These are phyloP conservation scores for Senna siamea DNA, from an alignment of 306 rosid genomes.

Conservation along the genomic window DNA sequence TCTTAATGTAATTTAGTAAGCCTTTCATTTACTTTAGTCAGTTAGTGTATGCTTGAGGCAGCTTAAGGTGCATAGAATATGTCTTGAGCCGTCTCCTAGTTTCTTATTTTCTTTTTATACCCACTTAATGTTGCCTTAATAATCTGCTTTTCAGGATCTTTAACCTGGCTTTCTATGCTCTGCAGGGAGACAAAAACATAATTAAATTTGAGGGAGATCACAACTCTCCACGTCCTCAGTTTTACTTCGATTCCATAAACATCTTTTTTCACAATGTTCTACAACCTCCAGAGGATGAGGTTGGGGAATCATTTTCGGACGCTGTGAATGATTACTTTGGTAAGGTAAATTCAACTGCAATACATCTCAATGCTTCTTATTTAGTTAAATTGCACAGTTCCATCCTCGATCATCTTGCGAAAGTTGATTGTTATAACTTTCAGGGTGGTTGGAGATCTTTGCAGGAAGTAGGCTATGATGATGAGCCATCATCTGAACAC, in stretches of 20 bases:
- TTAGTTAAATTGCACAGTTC: constrained; percentile 33
- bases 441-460: constrained; percentile 77
- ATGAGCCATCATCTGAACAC: constrained; percentile 55
- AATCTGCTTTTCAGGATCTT: constrained; percentile 25
- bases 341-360: constrained; percentile 66
- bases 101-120: neutral
- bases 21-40: no score
- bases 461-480: constrained; percentile 48
- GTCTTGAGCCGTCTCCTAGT: constrained; percentile 21
- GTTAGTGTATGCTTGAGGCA: no score
- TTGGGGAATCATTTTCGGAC: constrained; percentile 71
- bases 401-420: constrained; percentile 19
- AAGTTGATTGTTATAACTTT: constrained; percentile 37
- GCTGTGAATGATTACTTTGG: constrained; percentile 64
- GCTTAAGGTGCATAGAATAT: no score
- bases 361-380: constrained; percentile 37
- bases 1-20: constrained; percentile 33
- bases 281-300: constrained; percentile 95
- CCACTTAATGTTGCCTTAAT: constrained; percentile 2
- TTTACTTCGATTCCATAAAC: constrained; percentile 88
- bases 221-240: constrained; percentile 96
- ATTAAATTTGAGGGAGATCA: constrained; percentile 98
- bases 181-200: constrained; percentile 92
- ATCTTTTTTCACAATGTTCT: constrained; percentile 87
- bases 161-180: constrained; percentile 29